Conservation (phyloP, 805 yeast species). For the Wickerhamomyces rabaulensis region DNA sequence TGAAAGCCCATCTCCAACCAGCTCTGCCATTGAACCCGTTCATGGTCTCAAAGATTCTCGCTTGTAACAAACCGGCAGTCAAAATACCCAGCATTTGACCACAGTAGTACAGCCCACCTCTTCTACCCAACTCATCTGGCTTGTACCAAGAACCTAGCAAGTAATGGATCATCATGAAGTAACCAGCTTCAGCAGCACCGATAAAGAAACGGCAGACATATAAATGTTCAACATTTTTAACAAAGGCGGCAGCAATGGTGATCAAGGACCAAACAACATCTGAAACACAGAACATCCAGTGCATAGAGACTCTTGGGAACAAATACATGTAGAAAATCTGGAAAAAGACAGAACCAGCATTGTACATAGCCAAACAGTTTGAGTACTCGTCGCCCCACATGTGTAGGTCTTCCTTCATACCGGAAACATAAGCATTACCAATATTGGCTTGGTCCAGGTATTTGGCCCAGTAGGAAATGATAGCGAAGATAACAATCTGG, state of each 20-base stretch:
- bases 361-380: constrained; percentile 52
- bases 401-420: constrained; percentile 38
- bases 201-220: constrained; percentile 5
- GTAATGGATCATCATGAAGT: constrained; percentile 36
- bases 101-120: constrained; percentile 56
- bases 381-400: constrained; percentile 56
- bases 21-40: constrained; percentile 40
- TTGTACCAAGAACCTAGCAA: constrained; percentile 56
- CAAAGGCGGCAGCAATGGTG: constrained; percentile 3
- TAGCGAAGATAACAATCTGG: constrained; percentile 45
- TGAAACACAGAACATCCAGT: constrained; percentile 25
- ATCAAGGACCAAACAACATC: constrained; percentile 6
- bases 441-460: constrained; percentile 37
- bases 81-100: constrained; percentile 45
- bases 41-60: constrained; percentile 37
- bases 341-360: constrained; percentile 53
- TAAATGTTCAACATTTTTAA: neutral
- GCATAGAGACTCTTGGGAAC: constrained; percentile 48
- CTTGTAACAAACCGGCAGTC: constrained; percentile 50
- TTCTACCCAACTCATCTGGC: constrained; percentile 49
- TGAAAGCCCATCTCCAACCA: constrained; percentile 65
- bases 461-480: constrained; percentile 61
- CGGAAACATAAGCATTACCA: constrained; percentile 40
- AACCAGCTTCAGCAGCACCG: constrained; percentile 14
- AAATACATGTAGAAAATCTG: constrained; percentile 59